Evolutionary conservation across 257 asterid species (phyloP).

Genomic region (Petrea volubilis): DNA sequence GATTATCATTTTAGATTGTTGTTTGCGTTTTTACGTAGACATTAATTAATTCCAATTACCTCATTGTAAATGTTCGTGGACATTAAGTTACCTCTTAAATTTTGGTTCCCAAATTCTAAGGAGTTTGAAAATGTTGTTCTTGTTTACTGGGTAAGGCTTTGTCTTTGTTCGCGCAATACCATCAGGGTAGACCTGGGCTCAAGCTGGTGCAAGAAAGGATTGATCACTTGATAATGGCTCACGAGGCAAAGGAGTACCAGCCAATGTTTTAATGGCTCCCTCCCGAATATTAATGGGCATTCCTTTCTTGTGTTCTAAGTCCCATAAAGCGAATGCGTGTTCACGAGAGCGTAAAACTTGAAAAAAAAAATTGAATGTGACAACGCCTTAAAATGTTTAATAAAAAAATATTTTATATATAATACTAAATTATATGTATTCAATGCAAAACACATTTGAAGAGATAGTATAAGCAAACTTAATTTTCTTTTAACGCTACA

Average conservation of each 20-base stretch:
- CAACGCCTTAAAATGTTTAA: no score
- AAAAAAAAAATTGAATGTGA: no score
- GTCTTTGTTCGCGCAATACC: constrained; percentile 46
- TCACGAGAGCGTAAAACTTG: no score
- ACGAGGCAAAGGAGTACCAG: constrained; percentile 76
- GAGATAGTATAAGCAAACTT: no score
- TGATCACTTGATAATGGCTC: constrained; percentile 79
- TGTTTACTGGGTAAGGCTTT: not conserved
- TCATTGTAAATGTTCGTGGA: not conserved
- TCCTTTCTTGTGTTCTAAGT: not conserved
- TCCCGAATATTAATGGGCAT: no score
- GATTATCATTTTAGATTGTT: not conserved
- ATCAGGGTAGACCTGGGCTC: constrained; percentile 78
- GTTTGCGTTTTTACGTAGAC: not conserved
- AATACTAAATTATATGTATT: no score
- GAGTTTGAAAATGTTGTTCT: not conserved
- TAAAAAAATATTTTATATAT: no score
- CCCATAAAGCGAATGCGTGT: no score
- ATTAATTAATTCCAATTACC: not conserved
- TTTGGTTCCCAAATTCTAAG: not conserved
- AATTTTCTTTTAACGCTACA: no score
- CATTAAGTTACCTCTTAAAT: not conserved
- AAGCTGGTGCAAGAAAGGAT: constrained; percentile 73
- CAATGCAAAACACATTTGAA: no score
- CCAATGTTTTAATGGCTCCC: constrained; percentile 31